Evolutionary conservation across 805 yeast species (phyloP).

Genomic region (Kazachstania kunashirensis): DNA sequence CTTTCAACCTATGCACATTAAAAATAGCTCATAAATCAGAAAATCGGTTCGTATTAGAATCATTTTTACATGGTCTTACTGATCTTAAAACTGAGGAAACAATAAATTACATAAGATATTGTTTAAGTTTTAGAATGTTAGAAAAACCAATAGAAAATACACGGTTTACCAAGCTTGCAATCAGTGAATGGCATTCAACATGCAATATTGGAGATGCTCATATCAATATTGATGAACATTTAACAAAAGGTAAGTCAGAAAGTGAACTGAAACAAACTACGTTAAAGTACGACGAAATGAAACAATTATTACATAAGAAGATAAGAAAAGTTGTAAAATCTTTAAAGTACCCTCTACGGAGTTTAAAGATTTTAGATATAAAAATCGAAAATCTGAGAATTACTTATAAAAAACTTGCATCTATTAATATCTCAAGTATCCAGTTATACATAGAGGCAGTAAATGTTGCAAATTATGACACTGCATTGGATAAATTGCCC

Average conservation of each 20-base stretch:
- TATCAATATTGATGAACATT: slow-evolving; percentile 7
- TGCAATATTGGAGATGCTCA: slow-evolving; percentile 16
- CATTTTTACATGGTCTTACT: slow-evolving; percentile 14
- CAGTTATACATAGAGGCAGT: slow-evolving; percentile 21
- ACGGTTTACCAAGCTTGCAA: slow-evolving; percentile 4
- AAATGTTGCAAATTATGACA: slow-evolving; percentile 14
- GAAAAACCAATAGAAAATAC: slow-evolving; percentile 1
- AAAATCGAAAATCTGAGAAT: slow-evolving; percentile 25
- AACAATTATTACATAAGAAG: background rate
- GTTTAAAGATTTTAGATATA: slow-evolving; percentile 20
- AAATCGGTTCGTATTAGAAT: slow-evolving; percentile 11
- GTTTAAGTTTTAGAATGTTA: slow-evolving; percentile 8
- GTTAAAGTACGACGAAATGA: background rate
- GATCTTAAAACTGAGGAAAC: slow-evolving; percentile 10
- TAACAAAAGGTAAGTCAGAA: background rate
- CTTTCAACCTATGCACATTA: slow-evolving; percentile 14
- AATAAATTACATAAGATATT: slow-evolving; percentile 15
- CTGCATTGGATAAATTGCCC: slow-evolving; percentile 15
- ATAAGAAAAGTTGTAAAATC: slow-evolving; percentile 1
- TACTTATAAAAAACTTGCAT: slow-evolving; percentile 8
- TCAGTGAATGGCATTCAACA: slow-evolving; percentile 16
- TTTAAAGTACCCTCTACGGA: slow-evolving; percentile 6
- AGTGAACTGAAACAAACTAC: background rate
- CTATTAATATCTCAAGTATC: slow-evolving; percentile 21
- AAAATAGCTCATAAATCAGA: slow-evolving; percentile 11